Conservation (phyloP, 2,329 filamentous ascomycete genomes). For the Fusarium virguliforme region DNA sequence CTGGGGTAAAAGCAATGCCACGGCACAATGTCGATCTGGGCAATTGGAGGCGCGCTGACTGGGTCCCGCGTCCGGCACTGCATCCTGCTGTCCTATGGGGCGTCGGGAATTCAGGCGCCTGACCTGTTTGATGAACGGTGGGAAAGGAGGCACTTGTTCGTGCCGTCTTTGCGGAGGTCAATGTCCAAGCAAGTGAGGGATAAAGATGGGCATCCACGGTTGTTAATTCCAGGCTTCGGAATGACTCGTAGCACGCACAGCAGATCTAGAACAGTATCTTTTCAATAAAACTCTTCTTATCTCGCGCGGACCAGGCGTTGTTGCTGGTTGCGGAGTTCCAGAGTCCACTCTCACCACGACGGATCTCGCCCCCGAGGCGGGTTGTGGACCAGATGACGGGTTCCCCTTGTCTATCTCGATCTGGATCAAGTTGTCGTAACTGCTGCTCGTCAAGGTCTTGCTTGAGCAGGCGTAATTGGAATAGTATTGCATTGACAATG, state of each 20-base stretch:
- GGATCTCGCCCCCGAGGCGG: conserved; percentile 16
- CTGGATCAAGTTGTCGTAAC: neutral
- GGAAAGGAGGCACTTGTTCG: neutral
- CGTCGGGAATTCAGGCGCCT: neutral
- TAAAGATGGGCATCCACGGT: neutral
- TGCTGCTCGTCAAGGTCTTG: neutral
- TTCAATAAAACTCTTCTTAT: neutral
- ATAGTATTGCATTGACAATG: neutral
- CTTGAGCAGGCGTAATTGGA: no score
- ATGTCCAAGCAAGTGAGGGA: neutral
- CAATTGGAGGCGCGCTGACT: conserved; percentile 7
- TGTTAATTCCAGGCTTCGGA: neutral
- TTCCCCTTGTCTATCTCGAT: conserved; percentile 11
- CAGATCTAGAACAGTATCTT: neutral
- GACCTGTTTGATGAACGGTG: neutral
- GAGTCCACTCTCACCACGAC: conserved; percentile 11
- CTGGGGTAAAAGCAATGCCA: conserved; percentile 13
- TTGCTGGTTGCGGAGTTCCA: conserved; percentile 4
- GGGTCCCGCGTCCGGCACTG: conserved; percentile 12
- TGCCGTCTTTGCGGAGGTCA: conserved; percentile 1
- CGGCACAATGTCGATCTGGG: conserved; percentile 7
- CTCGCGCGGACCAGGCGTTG: conserved; percentile 8
- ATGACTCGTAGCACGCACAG: neutral
- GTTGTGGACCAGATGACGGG: conserved; percentile 10
- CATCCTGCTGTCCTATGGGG: neutral